Evolutionary conservation across 306 rosid genomes (phyloP), one percentile per base, ranked within the genome.

Genomic region (Corylus heterophylla): DNA sequence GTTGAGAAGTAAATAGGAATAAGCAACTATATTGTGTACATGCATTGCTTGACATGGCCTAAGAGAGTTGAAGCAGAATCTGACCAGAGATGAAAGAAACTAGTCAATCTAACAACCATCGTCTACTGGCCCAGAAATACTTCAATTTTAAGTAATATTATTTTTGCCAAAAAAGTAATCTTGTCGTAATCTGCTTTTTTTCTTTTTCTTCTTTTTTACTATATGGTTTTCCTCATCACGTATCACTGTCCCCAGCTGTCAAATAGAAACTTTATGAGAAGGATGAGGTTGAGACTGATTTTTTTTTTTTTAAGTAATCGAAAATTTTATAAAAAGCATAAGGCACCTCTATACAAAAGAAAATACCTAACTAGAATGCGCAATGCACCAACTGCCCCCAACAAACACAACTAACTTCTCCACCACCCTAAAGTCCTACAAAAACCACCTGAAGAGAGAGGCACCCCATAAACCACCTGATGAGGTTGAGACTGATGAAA

Each of bases 201-300:
- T 50, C 64, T 45, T 44, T 50, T 31, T 64, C 51, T 18, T 52
- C 12, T 54, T 27, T 45, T 73, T 77, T 83, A 70, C 49, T 16
- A 17, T 31, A 55, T 75, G 63, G 75, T 20, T 72, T 45, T 52
- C 48, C 80, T 69, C 72, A 62, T 47, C 49, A 76, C 9, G 5
- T 14, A 64, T 6, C 16, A 35, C 45, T 7, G 44, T 64, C 47
- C 12, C 25, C 48, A 56, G 37, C 48, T 47, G 55, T 69, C 50
- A 84, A 75, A 76, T 37, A 74, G 71, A 66, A 80, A 64, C 44
- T 47, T 71, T 22, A 47, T 64, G 58, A 61, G 31, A 51, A 62
- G 14, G 48, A 68, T 76, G 62, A 79, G 47, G 17, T 78, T 56
- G 16, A 81, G 10, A 31, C 45, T 16, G 37, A 64, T 7, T 31